Evolutionary conservation across 139 green algal species (phyloP), one percentile per base, ranked within the genome.

Genomic region (Eudorina sp.): DNA sequence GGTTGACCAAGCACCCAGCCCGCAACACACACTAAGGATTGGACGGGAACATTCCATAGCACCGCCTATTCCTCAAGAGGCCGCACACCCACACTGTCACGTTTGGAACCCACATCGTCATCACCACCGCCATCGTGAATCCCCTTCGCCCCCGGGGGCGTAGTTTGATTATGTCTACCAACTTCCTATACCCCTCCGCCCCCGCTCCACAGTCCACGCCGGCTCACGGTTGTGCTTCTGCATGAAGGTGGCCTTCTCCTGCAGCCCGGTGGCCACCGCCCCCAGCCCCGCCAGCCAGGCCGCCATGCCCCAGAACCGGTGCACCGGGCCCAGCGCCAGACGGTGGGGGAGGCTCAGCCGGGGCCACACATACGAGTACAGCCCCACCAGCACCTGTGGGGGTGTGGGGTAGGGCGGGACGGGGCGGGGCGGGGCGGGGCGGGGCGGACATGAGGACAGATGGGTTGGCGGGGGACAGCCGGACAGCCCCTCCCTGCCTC

Each of bases 221-320:
- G n/a, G n/a, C n/a, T n/a, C n/a, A n/a, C n/a, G n/a, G n/a, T n/a
- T n/a, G n/a, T n/a, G n/a, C n/a, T n/a, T 86, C 48, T 92, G 90
- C 36, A 89, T 29, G 80, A 92, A 92, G 13, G 85, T 89, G 7
- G 62, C 45, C 80, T 92, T 92, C 90, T 92, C 90, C 53, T 92
- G 90, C 48, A 92, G 34, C 25, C 90, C 90, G 1, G 60, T 88
- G 40, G 87, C 83, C 27, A 93, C 87, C n/a, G 91, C 84, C 7
- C 83, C 86, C 55, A 94, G 78, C 9, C 86, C 91, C 74, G 76
- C 60, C 34, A 91, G 41, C 88, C 89, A 94, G 36, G 84, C 75
- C 0, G 76, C 70, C 19, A 53, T 84, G 4, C 91, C 91, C 8
- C 41, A 21, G 55, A 91, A 91, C 9, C 69, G 81, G 70, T 94